Percentiles rank a stretch among this genome's conserved stretches.
Conservation (phyloP, 768 basidiomycete species). For the Piloderma croceum region DNA sequence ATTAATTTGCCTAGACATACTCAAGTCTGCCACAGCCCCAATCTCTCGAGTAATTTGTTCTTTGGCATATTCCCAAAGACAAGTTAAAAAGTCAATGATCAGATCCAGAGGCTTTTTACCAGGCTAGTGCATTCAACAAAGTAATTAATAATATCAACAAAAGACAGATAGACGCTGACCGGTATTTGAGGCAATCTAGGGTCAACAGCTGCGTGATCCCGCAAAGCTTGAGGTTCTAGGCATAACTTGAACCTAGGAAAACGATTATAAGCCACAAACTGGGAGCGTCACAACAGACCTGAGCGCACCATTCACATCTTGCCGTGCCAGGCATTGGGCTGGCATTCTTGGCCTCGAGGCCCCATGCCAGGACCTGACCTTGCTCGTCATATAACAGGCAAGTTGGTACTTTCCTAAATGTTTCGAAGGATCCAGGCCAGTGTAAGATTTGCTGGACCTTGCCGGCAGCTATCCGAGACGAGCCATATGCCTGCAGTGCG, state of each 20-base stretch:
- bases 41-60: slow-evolving; percentile 85
- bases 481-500: slow-evolving; percentile 67
- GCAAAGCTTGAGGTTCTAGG: slow-evolving; percentile 74
- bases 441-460: slow-evolving; percentile 77
- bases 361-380: slow-evolving; percentile 77
- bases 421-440: slow-evolving; percentile 85
- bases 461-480: slow-evolving; percentile 75
- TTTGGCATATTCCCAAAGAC: slow-evolving; percentile 83
- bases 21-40: slow-evolving; percentile 79
- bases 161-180: slow-evolving; percentile 38
- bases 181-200: slow-evolving; percentile 75
- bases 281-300: neutral
- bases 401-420: slow-evolving; percentile 82
- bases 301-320: slow-evolving; percentile 47
- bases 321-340: slow-evolving; percentile 59
- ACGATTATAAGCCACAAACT: neutral
- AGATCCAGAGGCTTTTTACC: slow-evolving; percentile 75
- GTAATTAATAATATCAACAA: slow-evolving; percentile 8
- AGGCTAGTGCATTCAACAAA: slow-evolving; percentile 35
- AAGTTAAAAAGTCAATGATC: slow-evolving; percentile 78
- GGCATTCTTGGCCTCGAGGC: slow-evolving; percentile 81
- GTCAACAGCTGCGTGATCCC: slow-evolving; percentile 66
- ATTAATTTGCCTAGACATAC: slow-evolving; percentile 34
- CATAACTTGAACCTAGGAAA: slow-evolving; percentile 71
- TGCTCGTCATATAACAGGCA: slow-evolving; percentile 76